Evolutionary conservation across 2,329 filamentous ascomycete species (phyloP), one percentile per base, ranked within the genome.

Genomic region (Apiospora hydei): DNA sequence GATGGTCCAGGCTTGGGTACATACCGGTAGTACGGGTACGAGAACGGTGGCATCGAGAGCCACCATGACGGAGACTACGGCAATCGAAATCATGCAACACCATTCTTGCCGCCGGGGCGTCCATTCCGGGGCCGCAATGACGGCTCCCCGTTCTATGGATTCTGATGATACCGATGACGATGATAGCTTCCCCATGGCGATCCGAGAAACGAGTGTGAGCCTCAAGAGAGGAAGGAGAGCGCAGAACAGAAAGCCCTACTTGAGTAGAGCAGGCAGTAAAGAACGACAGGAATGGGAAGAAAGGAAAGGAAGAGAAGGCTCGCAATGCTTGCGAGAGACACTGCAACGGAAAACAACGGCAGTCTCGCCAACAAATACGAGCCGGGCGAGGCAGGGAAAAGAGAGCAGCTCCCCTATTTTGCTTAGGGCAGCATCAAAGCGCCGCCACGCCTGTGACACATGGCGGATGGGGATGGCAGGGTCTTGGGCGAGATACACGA

Each of bases 11-110:
- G 24, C 30, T 16, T 34, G 53, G 46, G 66, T 66, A 77, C 80
- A 69, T 78, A 85, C 84, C 18, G 86, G 83, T 49, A 87, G 74
- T 0, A 83, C 79, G 10, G 85, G 80, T 8, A 85, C 84, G 57
- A 87, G 77, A 44, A 87, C 83, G 0, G 85, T 86, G 14, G 84
- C 82, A 75, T 88, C 85, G 51, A 88, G 82, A 4, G 84, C 82
- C 53, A 87, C 86, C 80, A 87, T 84, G 75, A 87, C 81, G 7
- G 84, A 83, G 53, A 86, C 77, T 43, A 86, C 74, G 34, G 82
- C 80, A 41, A 87, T 78, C 14, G 81, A 83, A 38, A 80, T 75
- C 73, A 86, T 80, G 38, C 85, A 78, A 24, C 84, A 76, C 77
- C 80, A 83, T 74, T 86, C 82, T 71, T 80, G 78, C 66, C 80